phyloP scores from a whole-genome alignment of 2,329 filamentous ascomycete species.

The Microsporum canis region DNA sequence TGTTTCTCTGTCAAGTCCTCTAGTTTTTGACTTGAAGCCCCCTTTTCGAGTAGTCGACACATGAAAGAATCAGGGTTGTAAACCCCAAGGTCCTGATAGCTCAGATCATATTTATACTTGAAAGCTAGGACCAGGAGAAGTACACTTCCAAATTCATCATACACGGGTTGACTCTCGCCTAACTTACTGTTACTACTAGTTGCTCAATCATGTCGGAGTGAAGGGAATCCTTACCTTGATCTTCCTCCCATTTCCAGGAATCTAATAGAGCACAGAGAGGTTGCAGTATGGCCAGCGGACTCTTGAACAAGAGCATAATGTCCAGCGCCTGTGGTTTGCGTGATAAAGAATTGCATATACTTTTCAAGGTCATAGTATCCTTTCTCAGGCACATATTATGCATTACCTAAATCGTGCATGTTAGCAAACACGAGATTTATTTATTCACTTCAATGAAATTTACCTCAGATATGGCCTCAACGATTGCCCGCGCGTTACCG shows the following conservation, averaged over 20 bases:
- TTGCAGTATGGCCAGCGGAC: slow-evolving; percentile 44
- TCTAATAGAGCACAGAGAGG: slow-evolving; percentile 49
- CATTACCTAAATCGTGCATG: slow-evolving; percentile 34
- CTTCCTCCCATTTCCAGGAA: slow-evolving; percentile 54
- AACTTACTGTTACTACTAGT: background rate
- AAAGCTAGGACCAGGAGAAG: slow-evolving; percentile 48
- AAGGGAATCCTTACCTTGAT: slow-evolving; percentile 38
- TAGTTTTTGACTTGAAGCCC: slow-evolving; percentile 37
- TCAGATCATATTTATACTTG: slow-evolving; percentile 47
- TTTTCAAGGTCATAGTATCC: slow-evolving; percentile 53
- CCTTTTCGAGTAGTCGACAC: slow-evolving; percentile 41
- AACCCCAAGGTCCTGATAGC: slow-evolving; percentile 43
- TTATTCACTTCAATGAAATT: slow-evolving; percentile 15
- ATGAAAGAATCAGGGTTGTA: slow-evolving; percentile 43
- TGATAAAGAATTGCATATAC: slow-evolving; percentile 47
- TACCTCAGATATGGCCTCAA: slow-evolving; percentile 63
- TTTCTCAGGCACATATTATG: slow-evolving; percentile 47
- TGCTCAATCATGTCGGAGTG: background rate
- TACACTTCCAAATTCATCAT: slow-evolving; percentile 54
- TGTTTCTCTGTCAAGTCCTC: slow-evolving; percentile 45
- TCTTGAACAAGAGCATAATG: slow-evolving; percentile 50
- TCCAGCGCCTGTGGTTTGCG: slow-evolving; percentile 47
- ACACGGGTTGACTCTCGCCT: slow-evolving; percentile 53
- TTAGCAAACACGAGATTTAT: background rate
- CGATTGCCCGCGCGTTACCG: slow-evolving; percentile 79